phyloP scores from a whole-genome alignment of 2,329 filamentous ascomycete species.

The Nothopassalora personata region DNA sequence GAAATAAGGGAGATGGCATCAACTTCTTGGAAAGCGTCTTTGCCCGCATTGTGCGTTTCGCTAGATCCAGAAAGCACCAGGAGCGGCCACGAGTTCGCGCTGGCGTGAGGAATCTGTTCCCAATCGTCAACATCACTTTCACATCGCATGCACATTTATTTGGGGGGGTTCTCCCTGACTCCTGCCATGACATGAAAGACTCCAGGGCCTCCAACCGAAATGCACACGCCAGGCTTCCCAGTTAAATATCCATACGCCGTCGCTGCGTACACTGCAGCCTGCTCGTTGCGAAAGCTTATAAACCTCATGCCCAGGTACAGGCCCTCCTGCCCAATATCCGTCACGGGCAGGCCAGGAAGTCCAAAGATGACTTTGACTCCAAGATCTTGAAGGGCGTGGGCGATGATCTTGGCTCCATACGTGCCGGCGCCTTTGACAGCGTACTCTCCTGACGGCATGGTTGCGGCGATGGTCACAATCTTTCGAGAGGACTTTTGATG shows the following conservation, averaged over 20 bases:
- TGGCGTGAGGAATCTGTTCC: conserved; percentile 32
- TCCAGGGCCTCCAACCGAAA: conserved; percentile 56
- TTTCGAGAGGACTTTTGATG: background rate
- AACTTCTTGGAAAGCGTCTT: conserved; percentile 54
- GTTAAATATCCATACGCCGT: conserved; percentile 56
- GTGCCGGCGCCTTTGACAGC: background rate
- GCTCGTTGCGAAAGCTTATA: conserved; percentile 55
- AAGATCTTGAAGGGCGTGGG: conserved; percentile 45
- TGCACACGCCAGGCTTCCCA: conserved; percentile 51
- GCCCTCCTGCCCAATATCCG: conserved; percentile 54
- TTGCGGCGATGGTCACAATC: background rate
- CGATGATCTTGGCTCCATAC: conserved; percentile 44
- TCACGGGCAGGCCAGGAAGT: conserved; percentile 51
- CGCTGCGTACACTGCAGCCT: conserved; percentile 54
- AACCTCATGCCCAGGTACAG: conserved; percentile 54
- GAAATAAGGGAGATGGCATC: conserved; percentile 50
- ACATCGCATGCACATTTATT: conserved; percentile 22
- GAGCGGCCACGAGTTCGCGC: conserved; percentile 52
- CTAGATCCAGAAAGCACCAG: conserved; percentile 51
- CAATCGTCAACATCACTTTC: background rate
- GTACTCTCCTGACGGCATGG: background rate
- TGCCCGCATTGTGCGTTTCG: conserved; percentile 48
- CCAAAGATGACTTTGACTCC: conserved; percentile 50
- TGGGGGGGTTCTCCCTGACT: conserved; percentile 28
- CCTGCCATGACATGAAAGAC: conserved; percentile 55